Evolutionary conservation across 495 filamentous ascomycete species (phyloP).

Genomic region (Xylaria curta): DNA sequence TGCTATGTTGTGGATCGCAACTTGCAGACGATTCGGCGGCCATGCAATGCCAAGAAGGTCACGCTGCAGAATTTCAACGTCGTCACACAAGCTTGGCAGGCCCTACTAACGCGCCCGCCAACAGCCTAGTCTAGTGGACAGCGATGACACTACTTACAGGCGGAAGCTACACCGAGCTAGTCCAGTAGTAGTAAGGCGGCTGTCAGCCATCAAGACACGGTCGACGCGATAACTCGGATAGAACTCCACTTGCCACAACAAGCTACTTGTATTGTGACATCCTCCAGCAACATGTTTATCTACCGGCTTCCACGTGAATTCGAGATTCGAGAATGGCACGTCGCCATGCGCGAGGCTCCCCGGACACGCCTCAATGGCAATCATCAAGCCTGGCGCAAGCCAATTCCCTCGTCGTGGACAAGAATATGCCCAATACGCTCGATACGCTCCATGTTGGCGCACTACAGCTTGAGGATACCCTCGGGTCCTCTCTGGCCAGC

Average conservation of each 20-base stretch:
- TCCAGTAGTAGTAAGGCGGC: not conserved
- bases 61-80: conserved; percentile 25
- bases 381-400: not conserved
- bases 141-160: not conserved
- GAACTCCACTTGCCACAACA: not conserved
- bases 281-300: not conserved
- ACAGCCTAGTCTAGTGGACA: not conserved
- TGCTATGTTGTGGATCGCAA: conserved; percentile 9
- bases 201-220: not conserved
- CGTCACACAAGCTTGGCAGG: conserved; percentile 27
- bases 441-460: not conserved
- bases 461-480: not conserved
- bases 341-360: not conserved
- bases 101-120: not conserved
- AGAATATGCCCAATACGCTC: not conserved
- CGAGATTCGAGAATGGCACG: not conserved
- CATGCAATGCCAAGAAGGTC: conserved; percentile 25
- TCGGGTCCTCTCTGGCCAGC: not conserved
- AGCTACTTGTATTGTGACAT: not conserved
- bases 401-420: not conserved
- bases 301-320: not conserved
- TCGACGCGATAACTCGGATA: not conserved
- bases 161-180: not conserved
- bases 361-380: conserved; percentile 3
- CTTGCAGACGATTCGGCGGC: conserved; percentile 14